Evolutionary conservation across 768 basidiomycete genomes (phyloP), one percentile per base, ranked within the genome.

Genomic region (Agaricus blazei): DNA sequence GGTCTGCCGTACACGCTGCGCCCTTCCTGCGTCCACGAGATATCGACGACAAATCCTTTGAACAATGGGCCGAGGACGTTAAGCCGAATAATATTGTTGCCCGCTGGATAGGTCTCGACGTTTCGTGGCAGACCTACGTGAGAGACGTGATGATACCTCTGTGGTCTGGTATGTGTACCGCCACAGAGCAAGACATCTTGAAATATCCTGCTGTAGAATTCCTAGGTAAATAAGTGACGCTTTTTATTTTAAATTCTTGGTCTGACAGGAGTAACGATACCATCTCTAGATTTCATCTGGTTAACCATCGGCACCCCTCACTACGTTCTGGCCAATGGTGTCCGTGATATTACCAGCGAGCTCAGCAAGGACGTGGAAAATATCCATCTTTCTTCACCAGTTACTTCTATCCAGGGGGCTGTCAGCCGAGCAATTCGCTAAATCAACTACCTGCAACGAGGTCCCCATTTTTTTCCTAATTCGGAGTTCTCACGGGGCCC

Each of bases 91-190:
- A 72, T 29, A 46, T 65, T 9, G 11, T 84, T 0, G 72, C 76
- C 4, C 70, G 69, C 52, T 70, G 67, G 60, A 61, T 72, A 3
- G 78, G 79, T 4, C 62, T 82, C 51, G 85, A 88, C 58, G 50
- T 59, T 9, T 64, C 71, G 0, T 87, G 85, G 83, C 60, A 58
- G 12, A 67, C 69, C 9, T 88, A 88, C 65, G 71, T 80, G 11
- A 66, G 73, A 4, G 72, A 73, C 23, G 71, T 89, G 0, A 64
- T 90, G 43, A 62, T 84, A 0, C 86, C 87, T 0, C 64, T 90
- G 37, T 87, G 88, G 63, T 87, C 87, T 23, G 87, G 85, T 0
- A 82, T 90, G 3, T 87, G 86, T 55, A 89, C 89, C 0, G 81
- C 85, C 3, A 75, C 83, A 0, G 73, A 74, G 41, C 71, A 75